These are phyloP conservation scores for Suillus sp. DNA, from an alignment of 768 basidiomycete species.

Conservation along the genomic window DNA sequence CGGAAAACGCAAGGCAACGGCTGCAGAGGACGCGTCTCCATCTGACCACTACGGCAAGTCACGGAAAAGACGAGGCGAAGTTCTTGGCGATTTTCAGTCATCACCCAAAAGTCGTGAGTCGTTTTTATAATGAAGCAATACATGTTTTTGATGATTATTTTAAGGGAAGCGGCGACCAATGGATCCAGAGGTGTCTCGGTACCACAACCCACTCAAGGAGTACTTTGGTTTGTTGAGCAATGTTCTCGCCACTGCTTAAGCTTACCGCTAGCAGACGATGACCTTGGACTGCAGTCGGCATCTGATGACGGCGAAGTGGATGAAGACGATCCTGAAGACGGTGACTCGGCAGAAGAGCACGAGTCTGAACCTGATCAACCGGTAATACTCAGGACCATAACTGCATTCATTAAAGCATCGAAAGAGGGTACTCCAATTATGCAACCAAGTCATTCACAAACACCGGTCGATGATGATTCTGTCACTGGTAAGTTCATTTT, in stretches of 20 bases:
- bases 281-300: constrained; percentile 54
- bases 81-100: constrained; percentile 8
- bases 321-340: constrained; percentile 20
- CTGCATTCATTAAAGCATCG: constrained; percentile 12
- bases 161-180: constrained; percentile 13
- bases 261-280: constrained; percentile 31
- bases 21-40: constrained; percentile 16
- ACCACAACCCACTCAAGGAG: constrained; percentile 46
- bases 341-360: constrained; percentile 29
- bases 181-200: constrained; percentile 10
- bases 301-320: constrained; percentile 42
- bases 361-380: constrained; percentile 23
- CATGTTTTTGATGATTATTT: not conserved
- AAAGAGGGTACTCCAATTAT: constrained; percentile 10
- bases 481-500: constrained; percentile 22
- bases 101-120: constrained; percentile 20
- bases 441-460: not conserved
- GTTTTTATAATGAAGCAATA: not conserved
- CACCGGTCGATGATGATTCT: constrained; percentile 24
- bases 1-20: constrained; percentile 21
- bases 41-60: constrained; percentile 19
- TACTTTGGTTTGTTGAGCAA: constrained; percentile 46
- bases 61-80: constrained; percentile 18
- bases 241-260: not conserved
- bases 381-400: constrained; percentile 27